These are phyloP conservation scores for Saccharomycopsis capsularis DNA, from an alignment of 805 yeast species.

Conservation along the genomic window DNA sequence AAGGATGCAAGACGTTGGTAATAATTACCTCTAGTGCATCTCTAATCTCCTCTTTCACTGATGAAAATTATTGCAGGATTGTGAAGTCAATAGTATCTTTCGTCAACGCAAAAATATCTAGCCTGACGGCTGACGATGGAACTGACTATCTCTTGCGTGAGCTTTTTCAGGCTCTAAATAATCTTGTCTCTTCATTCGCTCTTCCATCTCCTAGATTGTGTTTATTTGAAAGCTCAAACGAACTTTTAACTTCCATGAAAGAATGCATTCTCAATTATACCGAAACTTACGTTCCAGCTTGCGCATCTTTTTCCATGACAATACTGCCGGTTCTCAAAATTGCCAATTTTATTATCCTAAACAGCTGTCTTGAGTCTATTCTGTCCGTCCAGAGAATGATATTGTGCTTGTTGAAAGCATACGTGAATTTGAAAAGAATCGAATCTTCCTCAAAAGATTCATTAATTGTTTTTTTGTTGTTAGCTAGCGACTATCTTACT, in stretches of 20 bases:
- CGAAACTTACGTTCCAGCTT: neutral
- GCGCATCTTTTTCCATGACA: neutral
- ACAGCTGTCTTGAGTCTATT: slow-evolving; percentile 1
- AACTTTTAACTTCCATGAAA: slow-evolving; percentile 3
- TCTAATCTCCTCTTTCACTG: slow-evolving; percentile 23
- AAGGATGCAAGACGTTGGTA: slow-evolving; percentile 28
- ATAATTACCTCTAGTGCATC: slow-evolving; percentile 23
- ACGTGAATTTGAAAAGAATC: no score
- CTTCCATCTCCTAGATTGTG: slow-evolving; percentile 21
- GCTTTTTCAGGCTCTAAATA: slow-evolving; percentile 1
- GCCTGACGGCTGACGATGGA: neutral
- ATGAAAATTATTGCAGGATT: slow-evolving; percentile 7
- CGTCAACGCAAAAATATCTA: neutral
- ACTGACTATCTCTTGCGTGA: no score
- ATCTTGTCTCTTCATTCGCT: slow-evolving; percentile 3
- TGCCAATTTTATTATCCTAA: slow-evolving; percentile 5
- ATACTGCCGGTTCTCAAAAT: slow-evolving; percentile 9
- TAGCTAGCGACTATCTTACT: slow-evolving; percentile 4
- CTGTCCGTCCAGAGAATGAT: neutral
- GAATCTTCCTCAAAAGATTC: slow-evolving; percentile 6
- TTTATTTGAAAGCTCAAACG: slow-evolving; percentile 10
- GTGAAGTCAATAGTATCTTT: neutral
- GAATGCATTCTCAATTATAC: slow-evolving; percentile 1
- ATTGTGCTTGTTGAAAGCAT: neutral
- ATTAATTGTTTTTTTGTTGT: slow-evolving; percentile 10